Conservation (phyloP, 1,284 basidiomycete species). For the Mycosarcoma mackinlayi region DNA sequence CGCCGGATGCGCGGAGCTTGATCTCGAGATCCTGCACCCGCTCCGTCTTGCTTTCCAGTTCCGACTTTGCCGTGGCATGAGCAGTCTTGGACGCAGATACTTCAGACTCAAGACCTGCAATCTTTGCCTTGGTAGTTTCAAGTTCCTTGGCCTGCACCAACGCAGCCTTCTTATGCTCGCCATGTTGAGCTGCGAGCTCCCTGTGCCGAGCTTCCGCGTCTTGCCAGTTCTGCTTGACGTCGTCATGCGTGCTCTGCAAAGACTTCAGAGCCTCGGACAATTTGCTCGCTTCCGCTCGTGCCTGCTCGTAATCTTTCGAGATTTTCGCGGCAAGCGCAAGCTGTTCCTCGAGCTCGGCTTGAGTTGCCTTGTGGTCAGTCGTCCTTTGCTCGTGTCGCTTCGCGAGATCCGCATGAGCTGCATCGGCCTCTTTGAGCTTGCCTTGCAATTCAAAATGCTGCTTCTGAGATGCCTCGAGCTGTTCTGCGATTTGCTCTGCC, state of each 20-base stretch:
- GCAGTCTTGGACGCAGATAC: conserved; percentile 13
- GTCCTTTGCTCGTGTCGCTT: conserved; percentile 27
- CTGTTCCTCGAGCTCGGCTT: conserved; percentile 32
- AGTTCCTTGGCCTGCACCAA: conserved; percentile 13
- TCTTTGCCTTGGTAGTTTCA: conserved; percentile 11
- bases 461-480: conserved; percentile 18
- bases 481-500: conserved; percentile 18
- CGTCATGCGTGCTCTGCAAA: conserved; percentile 16
- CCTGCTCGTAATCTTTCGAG: conserved; percentile 18
- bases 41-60: conserved; percentile 18
- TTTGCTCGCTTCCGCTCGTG: conserved; percentile 15
- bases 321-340: conserved; percentile 12
- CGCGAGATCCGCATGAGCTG: conserved; percentile 23
- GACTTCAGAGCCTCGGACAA: conserved; percentile 12
- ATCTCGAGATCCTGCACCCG: conserved; percentile 15
- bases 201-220: conserved; percentile 16
- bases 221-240: conserved; percentile 19
- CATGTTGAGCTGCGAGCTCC: conserved; percentile 14
- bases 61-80: conserved; percentile 6
- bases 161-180: conserved; percentile 15
- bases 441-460: conserved; percentile 15
- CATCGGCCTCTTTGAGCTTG: conserved; percentile 17
- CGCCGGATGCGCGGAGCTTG: conserved; percentile 18
- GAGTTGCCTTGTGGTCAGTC: conserved; percentile 15
- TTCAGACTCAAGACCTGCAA: conserved; percentile 20